Evolutionary conservation across 2,329 filamentous ascomycete species (phyloP), one percentile per base, ranked within the genome.

Genomic region (Helminthosporium solani): DNA sequence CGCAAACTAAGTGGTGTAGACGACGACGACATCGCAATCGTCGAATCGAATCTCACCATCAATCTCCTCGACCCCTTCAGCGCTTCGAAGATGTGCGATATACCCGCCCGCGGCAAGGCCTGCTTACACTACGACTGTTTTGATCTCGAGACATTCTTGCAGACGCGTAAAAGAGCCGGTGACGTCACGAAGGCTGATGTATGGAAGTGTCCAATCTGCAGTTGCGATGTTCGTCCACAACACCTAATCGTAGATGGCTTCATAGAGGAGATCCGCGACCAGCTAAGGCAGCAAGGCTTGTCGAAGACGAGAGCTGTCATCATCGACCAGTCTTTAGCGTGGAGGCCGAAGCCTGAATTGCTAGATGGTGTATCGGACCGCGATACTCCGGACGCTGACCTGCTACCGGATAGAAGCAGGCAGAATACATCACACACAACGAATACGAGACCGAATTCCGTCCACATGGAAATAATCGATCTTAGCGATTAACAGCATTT

Each of bases 71-170:
- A 79, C 43, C 76, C 77, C 0, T 73, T 76, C 53, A 70, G 65
- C 38, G 67, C 63, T 33, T 67, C 64, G 28, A 60, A 54, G 7
- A 70, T 94, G 9, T 90, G 87, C 64, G 74, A 80, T 4, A 76
- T 79, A 0, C 92, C 94, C 1, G 88, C 85, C 2, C 85, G 91
- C 21, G 84, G 89, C 20, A 73, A 61, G 7, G 58, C 68, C 2
- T 99, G 94, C 66, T 74, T 75, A 19, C 92, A 99, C 64, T 74
- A 86, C 28, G 89, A 96, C 63, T 96, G 90, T 64, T 96, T 97
- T 64, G 92, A 97, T 65, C 81, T 96, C 7, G 80, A 87, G 16
- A 91, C 82, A 1, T 97, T 89, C 74, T 78, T 99, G 7, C 69
- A 76, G 12, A 74, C 56, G 33, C 67, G 50, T 33, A 49, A 44